phyloP scores from a whole-genome alignment of 495 filamentous ascomycete species.

The Hyaloscypha finlandica region DNA sequence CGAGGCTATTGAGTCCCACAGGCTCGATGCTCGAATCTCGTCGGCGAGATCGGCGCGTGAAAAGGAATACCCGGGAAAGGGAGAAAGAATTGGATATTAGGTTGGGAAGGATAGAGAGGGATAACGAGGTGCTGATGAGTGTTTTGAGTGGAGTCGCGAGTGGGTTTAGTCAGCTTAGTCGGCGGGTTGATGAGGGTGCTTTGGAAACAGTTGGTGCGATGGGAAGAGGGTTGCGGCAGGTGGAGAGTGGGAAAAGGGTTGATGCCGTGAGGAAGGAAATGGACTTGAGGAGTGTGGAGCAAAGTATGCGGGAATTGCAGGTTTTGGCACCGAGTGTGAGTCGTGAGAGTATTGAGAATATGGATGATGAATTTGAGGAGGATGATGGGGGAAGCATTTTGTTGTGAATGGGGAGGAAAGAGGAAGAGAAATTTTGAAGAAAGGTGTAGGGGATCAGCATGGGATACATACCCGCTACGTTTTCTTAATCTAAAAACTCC shows the following conservation, averaged over 20 bases:
- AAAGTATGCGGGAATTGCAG: constrained; percentile 4
- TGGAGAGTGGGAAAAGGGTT: not conserved
- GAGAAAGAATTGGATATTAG: constrained; percentile 25
- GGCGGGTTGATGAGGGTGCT: not conserved
- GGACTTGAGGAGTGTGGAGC: constrained; percentile 13
- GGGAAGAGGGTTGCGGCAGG: not conserved
- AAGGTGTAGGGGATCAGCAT: no score
- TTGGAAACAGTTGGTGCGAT: not conserved
- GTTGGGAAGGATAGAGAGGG: constrained; percentile 20
- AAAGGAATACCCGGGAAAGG: constrained; percentile 23
- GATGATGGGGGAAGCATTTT: constrained; percentile 10
- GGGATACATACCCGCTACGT: no score
- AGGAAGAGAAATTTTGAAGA: not conserved
- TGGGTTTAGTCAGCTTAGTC: constrained; percentile 16
- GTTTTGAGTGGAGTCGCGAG: constrained; percentile 26
- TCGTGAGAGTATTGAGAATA: not conserved
- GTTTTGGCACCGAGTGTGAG: constrained; percentile 12
- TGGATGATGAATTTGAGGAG: constrained; percentile 11
- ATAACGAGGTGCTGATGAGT: constrained; percentile 23
- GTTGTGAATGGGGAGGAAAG: not conserved
- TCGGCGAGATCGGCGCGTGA: constrained; percentile 19
- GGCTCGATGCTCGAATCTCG: constrained; percentile 10
- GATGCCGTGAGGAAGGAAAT: not conserved
- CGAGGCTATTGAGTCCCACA: not conserved
- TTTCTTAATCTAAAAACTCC: no score